Conservation (phyloP, 2,329 filamentous ascomycete genomes). For the Cladobotryum protrusum region DNA sequence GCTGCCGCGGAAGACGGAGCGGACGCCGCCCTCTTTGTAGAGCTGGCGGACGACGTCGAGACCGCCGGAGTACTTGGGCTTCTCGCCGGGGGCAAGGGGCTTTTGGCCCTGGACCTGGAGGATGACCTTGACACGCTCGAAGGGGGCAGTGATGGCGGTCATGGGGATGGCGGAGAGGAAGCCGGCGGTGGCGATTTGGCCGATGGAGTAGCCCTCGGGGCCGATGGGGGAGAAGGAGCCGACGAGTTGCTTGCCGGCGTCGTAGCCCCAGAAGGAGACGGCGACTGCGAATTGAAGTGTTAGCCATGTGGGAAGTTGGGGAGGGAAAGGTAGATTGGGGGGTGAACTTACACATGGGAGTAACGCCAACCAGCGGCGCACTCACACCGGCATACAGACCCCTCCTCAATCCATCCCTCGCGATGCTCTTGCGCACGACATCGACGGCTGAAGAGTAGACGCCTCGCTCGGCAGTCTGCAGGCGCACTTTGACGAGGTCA, state of each 20-base stretch:
- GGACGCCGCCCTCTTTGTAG: conserved; percentile 83
- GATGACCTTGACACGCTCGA: conserved; percentile 97
- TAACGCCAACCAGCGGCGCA: conserved; percentile 89
- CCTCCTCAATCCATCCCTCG: conserved; percentile 70
- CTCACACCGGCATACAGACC: conserved; percentile 96
- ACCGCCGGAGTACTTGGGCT: conserved; percentile 83
- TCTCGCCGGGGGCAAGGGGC: conserved; percentile 79
- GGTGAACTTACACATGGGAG: conserved; percentile 87
- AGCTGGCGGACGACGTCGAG: conserved; percentile 88
- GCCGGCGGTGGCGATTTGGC: conserved; percentile 82
- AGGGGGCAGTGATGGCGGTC: conserved; percentile 97
- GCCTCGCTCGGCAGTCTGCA: conserved; percentile 92
- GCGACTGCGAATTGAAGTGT: conserved; percentile 43
- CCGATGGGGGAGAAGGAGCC: conserved; percentile 57
- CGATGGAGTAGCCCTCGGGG: conserved; percentile 71
- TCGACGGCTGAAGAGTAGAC: conserved; percentile 88
- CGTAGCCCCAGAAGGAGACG: conserved; percentile 80
- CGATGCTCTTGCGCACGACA: conserved; percentile 82
- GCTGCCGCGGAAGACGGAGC: conserved; percentile 86
- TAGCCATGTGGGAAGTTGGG: too few species aligned
- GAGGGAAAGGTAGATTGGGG: not conserved
- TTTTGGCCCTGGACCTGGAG: conserved; percentile 96
- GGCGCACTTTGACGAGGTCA: conserved; percentile 92
- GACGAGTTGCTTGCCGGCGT: conserved; percentile 88
- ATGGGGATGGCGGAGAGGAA: conserved; percentile 98